Conservation (phyloP, 306 rosid genomes). For the Corylus americana region DNA sequence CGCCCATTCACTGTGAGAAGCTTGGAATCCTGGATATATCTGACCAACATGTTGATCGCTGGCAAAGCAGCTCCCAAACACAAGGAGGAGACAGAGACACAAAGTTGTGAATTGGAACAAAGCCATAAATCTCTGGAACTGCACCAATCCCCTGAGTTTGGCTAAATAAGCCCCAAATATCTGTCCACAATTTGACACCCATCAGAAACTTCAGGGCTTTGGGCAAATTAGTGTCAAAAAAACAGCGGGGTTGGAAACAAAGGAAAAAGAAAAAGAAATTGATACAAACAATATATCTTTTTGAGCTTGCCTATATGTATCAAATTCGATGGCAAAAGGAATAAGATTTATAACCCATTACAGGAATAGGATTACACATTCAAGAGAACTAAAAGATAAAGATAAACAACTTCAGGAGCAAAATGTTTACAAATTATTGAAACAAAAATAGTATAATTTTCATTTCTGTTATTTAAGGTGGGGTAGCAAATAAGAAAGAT, state of each 20-base stretch:
- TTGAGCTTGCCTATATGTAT: neutral
- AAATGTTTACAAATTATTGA: neutral
- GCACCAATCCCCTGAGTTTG: neutral
- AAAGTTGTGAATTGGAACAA: neutral
- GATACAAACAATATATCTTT: neutral
- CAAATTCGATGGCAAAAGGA: neutral
- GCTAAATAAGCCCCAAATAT: conserved; percentile 4
- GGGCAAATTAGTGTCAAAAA: neutral
- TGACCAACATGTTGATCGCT: conserved; percentile 4
- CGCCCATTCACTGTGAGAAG: conserved; percentile 29
- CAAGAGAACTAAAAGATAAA: neutral
- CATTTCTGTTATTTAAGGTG: neutral
- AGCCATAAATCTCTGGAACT: conserved; percentile 19
- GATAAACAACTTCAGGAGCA: too few species aligned
- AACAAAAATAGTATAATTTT: neutral
- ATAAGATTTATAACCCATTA: neutral
- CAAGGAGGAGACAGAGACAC: conserved; percentile 16
- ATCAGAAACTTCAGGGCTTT: neutral
- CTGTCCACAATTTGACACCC: neutral
- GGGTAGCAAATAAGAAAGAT: neutral
- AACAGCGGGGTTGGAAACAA: neutral
- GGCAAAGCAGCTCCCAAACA: conserved; percentile 24
- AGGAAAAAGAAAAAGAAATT: neutral
- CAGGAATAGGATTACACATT: neutral
- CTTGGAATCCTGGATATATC: conserved; percentile 40